Conservation (phyloP, 1,139 yeast species). For the Yamadazyma sp. region DNA sequence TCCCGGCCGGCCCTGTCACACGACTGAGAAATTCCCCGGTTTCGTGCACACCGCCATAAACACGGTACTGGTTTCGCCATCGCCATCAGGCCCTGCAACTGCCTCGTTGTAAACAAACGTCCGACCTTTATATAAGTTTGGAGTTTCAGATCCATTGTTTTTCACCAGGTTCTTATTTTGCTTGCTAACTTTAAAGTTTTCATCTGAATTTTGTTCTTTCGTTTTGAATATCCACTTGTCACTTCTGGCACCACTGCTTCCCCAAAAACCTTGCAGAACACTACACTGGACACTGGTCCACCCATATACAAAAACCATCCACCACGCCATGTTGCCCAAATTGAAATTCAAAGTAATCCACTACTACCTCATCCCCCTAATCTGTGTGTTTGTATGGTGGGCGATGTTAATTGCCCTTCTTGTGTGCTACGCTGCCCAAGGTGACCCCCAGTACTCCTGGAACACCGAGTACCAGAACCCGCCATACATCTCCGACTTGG, state of each 20-base stretch:
- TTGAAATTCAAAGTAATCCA: slow-evolving; percentile 29
- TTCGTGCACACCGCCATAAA: not conserved
- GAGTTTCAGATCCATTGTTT: not conserved
- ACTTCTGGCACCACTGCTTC: too few relatives aligned
- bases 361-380: slow-evolving; percentile 34
- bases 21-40: too few relatives aligned
- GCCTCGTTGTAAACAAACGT: not conserved
- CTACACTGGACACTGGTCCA: too few relatives aligned
- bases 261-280: too few relatives aligned
- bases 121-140: too few relatives aligned
- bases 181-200: not conserved
- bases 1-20: too few relatives aligned
- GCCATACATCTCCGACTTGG: slow-evolving; percentile 79
- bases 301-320: too few relatives aligned
- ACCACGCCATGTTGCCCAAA: too few relatives aligned
- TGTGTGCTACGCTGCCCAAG: slow-evolving; percentile 68
- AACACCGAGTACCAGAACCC: slow-evolving; percentile 51
- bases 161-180: not conserved
- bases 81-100: not conserved
- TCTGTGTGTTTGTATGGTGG: slow-evolving; percentile 37
- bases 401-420: slow-evolving; percentile 43
- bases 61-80: too few relatives aligned
- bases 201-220: too few relatives aligned
- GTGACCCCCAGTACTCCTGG: slow-evolving; percentile 67
- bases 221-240: too few relatives aligned